A percentile compares a stretch with the other conserved stretches of the same genome.
Evolutionary conservation across 73 alveolate genomes (phyloP).

Genomic region (Uronychia binucleata): DNA sequence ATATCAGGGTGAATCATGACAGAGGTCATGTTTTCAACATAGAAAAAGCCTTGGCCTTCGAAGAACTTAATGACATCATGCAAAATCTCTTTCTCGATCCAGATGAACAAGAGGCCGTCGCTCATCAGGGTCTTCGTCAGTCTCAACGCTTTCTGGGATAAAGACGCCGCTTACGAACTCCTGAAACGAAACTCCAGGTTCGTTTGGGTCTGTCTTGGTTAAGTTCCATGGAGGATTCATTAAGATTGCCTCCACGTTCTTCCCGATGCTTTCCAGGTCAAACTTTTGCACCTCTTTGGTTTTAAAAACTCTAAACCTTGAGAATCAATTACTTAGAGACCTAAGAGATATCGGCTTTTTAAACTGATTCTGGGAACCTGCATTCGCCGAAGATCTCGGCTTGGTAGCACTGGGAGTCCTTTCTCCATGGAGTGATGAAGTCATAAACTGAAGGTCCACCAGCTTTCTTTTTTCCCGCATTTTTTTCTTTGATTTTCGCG

Average conservation of each 20-base stretch:
- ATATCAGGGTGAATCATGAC: slow-evolving; percentile 47
- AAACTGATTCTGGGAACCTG: neutral
- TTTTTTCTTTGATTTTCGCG: neutral
- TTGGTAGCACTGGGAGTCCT: neutral
- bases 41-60: slow-evolving; percentile 66
- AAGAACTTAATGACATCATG: slow-evolving; percentile 59
- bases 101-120: slow-evolving; percentile 72
- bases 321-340: neutral
- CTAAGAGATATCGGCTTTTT: neutral
- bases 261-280: slow-evolving; percentile 3
- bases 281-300: slow-evolving; percentile 25
- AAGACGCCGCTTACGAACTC: slow-evolving; percentile 30
- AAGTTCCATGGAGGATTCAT: slow-evolving; percentile 55
- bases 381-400: neutral
- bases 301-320: slow-evolving; percentile 2
- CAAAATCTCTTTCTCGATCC: slow-evolving; percentile 73
- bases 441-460: neutral
- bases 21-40: slow-evolving; percentile 72
- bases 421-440: neutral
- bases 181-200: slow-evolving; percentile 45
- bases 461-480: neutral
- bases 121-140: slow-evolving; percentile 44
- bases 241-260: slow-evolving; percentile 33
- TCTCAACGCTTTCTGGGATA: slow-evolving; percentile 23
- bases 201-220: neutral